Base-by-base conservation (phyloP, 345 rosid genomes). In the Firmiana major region DNA sequence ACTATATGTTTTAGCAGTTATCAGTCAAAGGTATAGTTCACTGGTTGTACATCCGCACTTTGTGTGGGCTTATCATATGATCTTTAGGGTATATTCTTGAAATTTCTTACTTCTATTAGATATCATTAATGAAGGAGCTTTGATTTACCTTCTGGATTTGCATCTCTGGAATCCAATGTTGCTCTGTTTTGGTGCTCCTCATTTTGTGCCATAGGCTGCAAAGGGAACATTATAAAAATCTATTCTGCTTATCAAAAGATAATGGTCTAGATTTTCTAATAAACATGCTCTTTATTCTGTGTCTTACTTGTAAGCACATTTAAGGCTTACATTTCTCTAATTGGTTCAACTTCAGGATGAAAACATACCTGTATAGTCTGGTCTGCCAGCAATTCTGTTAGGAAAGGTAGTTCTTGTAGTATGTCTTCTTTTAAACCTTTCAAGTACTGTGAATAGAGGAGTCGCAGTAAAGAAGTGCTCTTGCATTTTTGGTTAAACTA, bases 361-460 rank as follows among this genome's bases (percentile, higher is more conserved):
- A 63, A 74, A 64, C 45, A 36, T 88, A 91, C 97, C 97, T 91
- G 86, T 64, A 70, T 38, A 80, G 81, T 84, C 75, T 79, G 70
- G 49, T 87, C 87, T 51, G 69, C 84, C 80, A 93, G 75, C 71
- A 89, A 79, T 51, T 92, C 92, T 34, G 71, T 73, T 60, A 86
- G 79, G 80, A 88, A 90, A 22, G 93, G 89, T 54, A 91, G 80
- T 84, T 89, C 92, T 62, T 82, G 82, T 75, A 77, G 86, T 75
- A 93, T 72, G 43, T 93, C 94, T 53, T 71, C 82, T 66, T 84
- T 88, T 84, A 89, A 68, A 26, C 76, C 87, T 81, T 84, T 89
- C 79, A 95, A 73, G 77, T 91, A 78, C 98, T 91, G 93, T 42
- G 75, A 68, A 72, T 28, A 67, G 57, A 68, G 68, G 76, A 64